Conservation (phyloP, 108 stramenopile genomes). For the Cyclotella cryptica region DNA sequence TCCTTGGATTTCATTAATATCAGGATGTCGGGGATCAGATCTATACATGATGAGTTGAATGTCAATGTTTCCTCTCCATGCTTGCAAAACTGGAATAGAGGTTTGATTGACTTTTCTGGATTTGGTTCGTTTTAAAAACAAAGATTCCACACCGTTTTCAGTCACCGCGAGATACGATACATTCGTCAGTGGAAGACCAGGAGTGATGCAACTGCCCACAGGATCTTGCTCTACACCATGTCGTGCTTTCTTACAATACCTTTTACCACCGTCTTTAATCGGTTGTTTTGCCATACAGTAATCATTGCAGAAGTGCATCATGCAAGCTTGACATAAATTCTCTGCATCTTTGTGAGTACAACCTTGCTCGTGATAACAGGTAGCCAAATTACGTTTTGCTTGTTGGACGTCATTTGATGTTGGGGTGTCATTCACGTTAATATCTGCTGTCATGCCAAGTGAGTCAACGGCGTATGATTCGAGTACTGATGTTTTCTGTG, state of each 20-base stretch:
- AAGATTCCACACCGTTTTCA: background rate
- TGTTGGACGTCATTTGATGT: too few species aligned
- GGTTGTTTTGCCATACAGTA: too few species aligned
- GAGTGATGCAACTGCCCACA: background rate
- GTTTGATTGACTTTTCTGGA: background rate
- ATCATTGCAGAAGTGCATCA: too few species aligned
- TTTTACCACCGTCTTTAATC: too few species aligned
- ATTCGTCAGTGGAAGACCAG: background rate
- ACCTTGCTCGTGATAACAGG: too few species aligned
- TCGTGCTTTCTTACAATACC: too few species aligned
- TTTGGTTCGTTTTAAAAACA: background rate
- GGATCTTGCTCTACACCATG: background rate
- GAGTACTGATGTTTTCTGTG: slow-evolving; percentile 14
- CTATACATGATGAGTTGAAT: background rate
- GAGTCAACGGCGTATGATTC: slow-evolving; percentile 10
- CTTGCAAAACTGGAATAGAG: background rate
- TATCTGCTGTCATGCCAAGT: slow-evolving; percentile 33
- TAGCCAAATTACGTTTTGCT: too few species aligned
- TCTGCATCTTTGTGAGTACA: too few species aligned
- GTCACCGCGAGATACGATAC: background rate
- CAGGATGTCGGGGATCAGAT: background rate
- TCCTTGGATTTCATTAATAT: background rate
- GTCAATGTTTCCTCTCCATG: slow-evolving; percentile 8
- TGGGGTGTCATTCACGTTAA: background rate
- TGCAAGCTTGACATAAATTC: too few species aligned